Evolutionary conservation across 768 basidiomycete genomes (phyloP).

Genomic region (Rhizopogon vesiculosus): DNA sequence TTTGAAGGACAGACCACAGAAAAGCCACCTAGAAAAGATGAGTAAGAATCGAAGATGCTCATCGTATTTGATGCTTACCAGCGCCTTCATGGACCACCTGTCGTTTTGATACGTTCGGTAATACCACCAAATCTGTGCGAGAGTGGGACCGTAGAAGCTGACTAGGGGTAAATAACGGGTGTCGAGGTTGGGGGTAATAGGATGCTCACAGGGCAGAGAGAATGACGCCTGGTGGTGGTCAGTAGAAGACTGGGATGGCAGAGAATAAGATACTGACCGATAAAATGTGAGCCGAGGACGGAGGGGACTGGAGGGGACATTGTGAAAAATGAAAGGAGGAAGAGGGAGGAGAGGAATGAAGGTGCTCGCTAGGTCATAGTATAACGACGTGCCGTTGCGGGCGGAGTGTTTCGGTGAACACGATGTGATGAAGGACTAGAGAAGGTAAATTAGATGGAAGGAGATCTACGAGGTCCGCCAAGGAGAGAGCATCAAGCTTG

Average conservation of each 20-base stretch:
- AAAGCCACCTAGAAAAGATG: slow-evolving; percentile 20
- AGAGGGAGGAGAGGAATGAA: background rate
- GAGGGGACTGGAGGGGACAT: slow-evolving; percentile 13
- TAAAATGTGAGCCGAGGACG: slow-evolving; percentile 23
- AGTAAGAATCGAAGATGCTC: background rate
- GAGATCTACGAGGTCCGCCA: background rate
- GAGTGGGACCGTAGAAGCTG: slow-evolving; percentile 31
- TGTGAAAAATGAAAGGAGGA: background rate
- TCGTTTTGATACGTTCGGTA: slow-evolving; percentile 27
- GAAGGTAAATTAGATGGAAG: slow-evolving; percentile 3
- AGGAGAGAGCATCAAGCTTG: background rate
- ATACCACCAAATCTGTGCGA: slow-evolving; percentile 30
- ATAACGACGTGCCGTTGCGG: slow-evolving; percentile 22
- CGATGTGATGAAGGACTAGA: slow-evolving; percentile 22
- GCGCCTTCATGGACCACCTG: slow-evolving; percentile 23
- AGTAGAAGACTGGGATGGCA: background rate
- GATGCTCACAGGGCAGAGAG: slow-evolving; percentile 26
- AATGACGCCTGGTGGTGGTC: slow-evolving; percentile 21
- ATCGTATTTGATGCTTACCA: slow-evolving; percentile 15
- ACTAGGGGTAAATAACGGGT: background rate
- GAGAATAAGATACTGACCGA: slow-evolving; percentile 11
- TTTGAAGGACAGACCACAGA: slow-evolving; percentile 14
- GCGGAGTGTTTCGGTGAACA: slow-evolving; percentile 25
- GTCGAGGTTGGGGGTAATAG: background rate
- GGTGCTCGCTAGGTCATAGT: slow-evolving; percentile 8